Base-by-base conservation (phyloP, 768 basidiomycete genomes). In the Boletus pseudo-olivaceus region DNA sequence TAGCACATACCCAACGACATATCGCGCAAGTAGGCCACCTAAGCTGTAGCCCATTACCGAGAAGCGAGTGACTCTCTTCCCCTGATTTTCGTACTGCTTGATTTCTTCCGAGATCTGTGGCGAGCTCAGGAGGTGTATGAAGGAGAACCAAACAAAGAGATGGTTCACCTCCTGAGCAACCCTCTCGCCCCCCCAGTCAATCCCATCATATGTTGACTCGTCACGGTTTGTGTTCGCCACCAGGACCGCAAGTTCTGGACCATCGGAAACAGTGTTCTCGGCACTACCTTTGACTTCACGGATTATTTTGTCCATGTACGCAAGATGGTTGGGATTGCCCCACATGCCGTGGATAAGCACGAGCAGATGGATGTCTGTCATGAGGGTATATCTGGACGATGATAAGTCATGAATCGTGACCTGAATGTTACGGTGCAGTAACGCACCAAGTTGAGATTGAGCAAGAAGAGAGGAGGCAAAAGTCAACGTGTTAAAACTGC, bases 101-200 rank as follows among this genome's bases (percentile, higher is more conserved):
- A 88, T 73, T 61, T 83, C 78, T 6, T 79, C 76, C 39, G 77
- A 53, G 17, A 93, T 76, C 87, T 90, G 51, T 19, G 29, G 35
- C 7, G 17, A 12, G 23, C 41, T 68, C 19, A 63, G 53, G 38
- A 40, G 9, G 5, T 5, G 19, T 10, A n/a, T 27, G 41, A 40
- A 17, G 26, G 26, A 19, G 6, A 29, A 29, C n/a, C 6, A 11
- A 34, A 44, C 4, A 51, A 41, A 23, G 7, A 10, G 34, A 38
- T 17, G 4, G 19, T 75, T 34, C 47, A 90, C 90, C 82, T 94
- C 92, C 56, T 84, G 74, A 4, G 89, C 82, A 34, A 93, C 82
- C 32, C 92, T 77, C 70, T 92, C 88, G 35, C 83, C 87, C 54
- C 89, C 85, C 82, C 88, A 88, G 64, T 93, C 90, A 23, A 93